phyloP scores from a whole-genome alignment of 2,329 filamentous ascomycete genomes.

The Botrytis cinerea region DNA sequence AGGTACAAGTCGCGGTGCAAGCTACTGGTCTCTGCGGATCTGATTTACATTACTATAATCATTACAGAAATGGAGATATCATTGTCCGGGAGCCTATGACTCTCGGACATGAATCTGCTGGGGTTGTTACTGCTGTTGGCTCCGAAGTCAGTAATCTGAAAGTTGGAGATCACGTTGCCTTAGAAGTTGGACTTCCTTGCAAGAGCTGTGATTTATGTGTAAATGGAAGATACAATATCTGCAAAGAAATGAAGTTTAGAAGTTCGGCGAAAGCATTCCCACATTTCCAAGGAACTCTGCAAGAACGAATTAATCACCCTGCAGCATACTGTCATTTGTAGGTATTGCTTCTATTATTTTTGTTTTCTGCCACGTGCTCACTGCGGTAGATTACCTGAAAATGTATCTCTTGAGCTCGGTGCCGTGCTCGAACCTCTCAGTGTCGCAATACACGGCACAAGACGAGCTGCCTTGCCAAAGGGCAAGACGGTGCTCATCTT shows the following conservation, averaged over 20 bases:
- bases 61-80: constrained; percentile 93
- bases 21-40: constrained; percentile 97
- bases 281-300: constrained; percentile 43
- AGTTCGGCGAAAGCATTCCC: constrained; percentile 43
- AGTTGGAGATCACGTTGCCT: constrained; percentile 84
- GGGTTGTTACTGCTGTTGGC: constrained; percentile 77
- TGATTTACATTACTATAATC: constrained; percentile 96
- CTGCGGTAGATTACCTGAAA: constrained; percentile 48
- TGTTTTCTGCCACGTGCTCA: constrained; percentile 18
- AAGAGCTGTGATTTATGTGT: constrained; percentile 84
- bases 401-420: constrained; percentile 87
- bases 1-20: constrained; percentile 86
- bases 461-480: constrained; percentile 74
- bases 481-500: constrained; percentile 86
- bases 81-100: constrained; percentile 85
- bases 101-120: constrained; percentile 90
- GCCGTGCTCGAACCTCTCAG: constrained; percentile 87
- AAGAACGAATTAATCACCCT: constrained; percentile 73
- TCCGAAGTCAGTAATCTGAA: constrained; percentile 75
- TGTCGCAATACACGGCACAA: constrained; percentile 85
- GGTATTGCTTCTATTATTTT: constrained; percentile 17
- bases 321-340: constrained; percentile 92
- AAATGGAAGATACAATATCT: constrained; percentile 92
- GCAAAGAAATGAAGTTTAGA: constrained; percentile 56
- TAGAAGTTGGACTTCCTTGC: constrained; percentile 94